These are phyloP conservation scores for Ceratorhiza oryzae-sativae DNA, from an alignment of 1,284 basidiomycete genomes.

Conservation along the genomic window DNA sequence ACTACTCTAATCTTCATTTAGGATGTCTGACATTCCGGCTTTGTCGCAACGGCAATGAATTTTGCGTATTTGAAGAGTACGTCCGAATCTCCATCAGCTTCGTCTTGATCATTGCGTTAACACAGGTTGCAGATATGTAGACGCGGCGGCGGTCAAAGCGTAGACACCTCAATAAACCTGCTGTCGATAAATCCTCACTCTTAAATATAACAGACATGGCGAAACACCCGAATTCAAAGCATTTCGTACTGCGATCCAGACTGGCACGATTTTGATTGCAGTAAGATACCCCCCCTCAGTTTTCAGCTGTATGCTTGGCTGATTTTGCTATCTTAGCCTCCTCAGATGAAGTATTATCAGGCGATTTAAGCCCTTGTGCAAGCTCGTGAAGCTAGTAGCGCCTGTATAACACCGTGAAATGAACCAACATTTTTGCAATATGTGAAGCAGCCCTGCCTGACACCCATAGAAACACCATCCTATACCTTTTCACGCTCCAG, in stretches of 20 bases:
- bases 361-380: neutral
- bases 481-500: too few relatives aligned
- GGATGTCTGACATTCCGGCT: constrained; percentile 1
- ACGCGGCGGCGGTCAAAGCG: neutral
- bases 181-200: neutral
- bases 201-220: neutral
- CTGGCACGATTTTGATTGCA: neutral
- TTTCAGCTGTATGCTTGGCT: neutral
- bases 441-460: too few relatives aligned
- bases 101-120: too few relatives aligned
- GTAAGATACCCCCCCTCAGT: neutral
- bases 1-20: neutral
- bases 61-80: constrained; percentile 24
- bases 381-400: too few relatives aligned
- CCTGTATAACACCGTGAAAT: neutral
- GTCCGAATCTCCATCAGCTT: neutral
- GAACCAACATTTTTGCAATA: neutral
- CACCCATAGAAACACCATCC: too few relatives aligned
- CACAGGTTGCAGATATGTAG: neutral
- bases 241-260: neutral
- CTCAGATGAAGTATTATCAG: neutral
- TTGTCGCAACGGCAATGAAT: constrained; percentile 12
- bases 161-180: neutral
- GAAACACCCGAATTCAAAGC: neutral
- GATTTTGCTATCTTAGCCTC: neutral